phyloP scores from a whole-genome alignment of 2,329 filamentous ascomycete species.

The Trichoderma sp. region DNA sequence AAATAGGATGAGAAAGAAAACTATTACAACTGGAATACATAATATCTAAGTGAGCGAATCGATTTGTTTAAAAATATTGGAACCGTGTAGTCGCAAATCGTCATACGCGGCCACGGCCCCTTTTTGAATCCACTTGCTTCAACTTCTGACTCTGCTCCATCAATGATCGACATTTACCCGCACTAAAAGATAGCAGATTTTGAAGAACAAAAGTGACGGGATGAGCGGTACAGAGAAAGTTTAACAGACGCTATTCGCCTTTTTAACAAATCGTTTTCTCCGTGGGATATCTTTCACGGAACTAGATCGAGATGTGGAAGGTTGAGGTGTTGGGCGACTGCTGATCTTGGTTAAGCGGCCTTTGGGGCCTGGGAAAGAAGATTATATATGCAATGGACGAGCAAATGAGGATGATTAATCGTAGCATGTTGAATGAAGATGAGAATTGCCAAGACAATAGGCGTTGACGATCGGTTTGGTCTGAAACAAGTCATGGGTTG shows the following conservation, averaged over 20 bases:
- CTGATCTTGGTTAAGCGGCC: neutral
- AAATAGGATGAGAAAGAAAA: neutral
- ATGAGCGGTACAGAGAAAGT: too few species aligned
- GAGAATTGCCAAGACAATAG: neutral
- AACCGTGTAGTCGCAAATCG: neutral
- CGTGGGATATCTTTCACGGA: neutral
- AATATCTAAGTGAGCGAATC: neutral
- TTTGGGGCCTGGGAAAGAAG: neutral
- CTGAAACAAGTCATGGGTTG: neutral
- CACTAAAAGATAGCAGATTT: neutral
- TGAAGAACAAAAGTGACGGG: neutral
- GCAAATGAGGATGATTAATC: neutral
- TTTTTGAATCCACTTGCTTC: neutral
- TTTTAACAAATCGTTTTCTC: neutral
- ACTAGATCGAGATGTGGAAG: neutral
- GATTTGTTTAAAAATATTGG: neutral
- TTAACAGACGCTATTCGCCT: neutral
- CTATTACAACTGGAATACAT: neutral
- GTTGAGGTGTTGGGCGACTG: neutral
- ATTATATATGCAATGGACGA: neutral
- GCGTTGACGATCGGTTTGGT: neutral
- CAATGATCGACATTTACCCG: neutral
- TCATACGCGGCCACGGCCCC: slow-evolving; percentile 2
- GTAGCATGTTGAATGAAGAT: neutral
- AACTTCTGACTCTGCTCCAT: neutral